Evolutionary conservation across 495 filamentous ascomycete species (phyloP), one percentile per base, ranked within the genome.

Genomic region (Umbilicaria muhlenbergii): DNA sequence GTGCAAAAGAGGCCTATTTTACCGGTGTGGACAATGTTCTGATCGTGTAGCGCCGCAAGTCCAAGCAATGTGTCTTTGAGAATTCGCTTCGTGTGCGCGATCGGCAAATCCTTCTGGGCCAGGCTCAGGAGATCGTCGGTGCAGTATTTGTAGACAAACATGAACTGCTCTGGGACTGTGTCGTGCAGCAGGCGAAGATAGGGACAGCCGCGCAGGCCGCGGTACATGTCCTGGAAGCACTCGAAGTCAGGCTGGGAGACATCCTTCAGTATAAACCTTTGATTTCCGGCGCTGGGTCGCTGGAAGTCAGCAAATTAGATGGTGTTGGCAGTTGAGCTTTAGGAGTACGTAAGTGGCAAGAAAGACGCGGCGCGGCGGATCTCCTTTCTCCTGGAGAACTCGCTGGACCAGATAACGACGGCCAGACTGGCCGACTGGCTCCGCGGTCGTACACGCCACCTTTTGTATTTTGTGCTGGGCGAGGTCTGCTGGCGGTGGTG

Each of bases 1-100:
- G 34, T 37, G 55, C 24, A 10, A 31, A n/a, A 50, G 42, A 41
- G 39, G 31, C 7, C 13, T 39, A 24, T 36, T 32, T 42, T 48
- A 65, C 65, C 65, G 40, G 56, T 59, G 52, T 71, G 66, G 21
- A 67, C 64, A 45, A 71, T 65, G 48, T 71, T 61, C 47, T 59
- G 60, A 43, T 65, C 56, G 51, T 71, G 66, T 41, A 71, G 51
- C 21, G 57, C 61, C 41, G 63, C 59, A 42, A 71, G 51, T 6
- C 68, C 66, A 37, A 50, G 57, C 18, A 69, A 52, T 24, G 59
- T 56, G 50, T 66, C 59, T 48, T 64, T 61, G 34, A 69, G 63
- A 38, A 69, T 62, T 36, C 56, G 51, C 46, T 71, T 71, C 21
- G 50, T 64, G 42, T 51, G 42, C 11, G 42, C 36, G 24, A 65